These are phyloP conservation scores for Colletotrichum falcatum DNA, from an alignment of 2,329 filamentous ascomycete species.

Conservation along the genomic window DNA sequence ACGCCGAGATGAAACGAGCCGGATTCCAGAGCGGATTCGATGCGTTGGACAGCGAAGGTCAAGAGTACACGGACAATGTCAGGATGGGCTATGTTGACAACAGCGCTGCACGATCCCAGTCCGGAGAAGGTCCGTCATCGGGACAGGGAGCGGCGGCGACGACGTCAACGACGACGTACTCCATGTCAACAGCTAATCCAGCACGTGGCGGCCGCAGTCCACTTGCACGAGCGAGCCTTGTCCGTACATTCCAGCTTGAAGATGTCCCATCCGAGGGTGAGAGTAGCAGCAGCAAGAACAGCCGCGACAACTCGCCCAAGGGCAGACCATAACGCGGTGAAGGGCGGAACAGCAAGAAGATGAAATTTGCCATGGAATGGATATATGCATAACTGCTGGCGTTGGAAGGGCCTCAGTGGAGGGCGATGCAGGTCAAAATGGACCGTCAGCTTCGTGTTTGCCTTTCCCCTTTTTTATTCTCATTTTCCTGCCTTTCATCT, in stretches of 20 bases:
- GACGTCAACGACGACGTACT: neutral
- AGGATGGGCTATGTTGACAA: conserved; percentile 45
- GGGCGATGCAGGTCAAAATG: neutral
- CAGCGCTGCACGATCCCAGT: conserved; percentile 12
- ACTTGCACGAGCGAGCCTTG: conserved; percentile 52
- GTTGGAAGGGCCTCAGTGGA: neutral
- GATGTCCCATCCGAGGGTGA: conserved; percentile 48
- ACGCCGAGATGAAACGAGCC: conserved; percentile 50
- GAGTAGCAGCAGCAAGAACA: conserved; percentile 30
- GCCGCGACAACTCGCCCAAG: conserved; percentile 31
- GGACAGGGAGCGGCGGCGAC: conserved; percentile 42
- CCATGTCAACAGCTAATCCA: conserved; percentile 35
- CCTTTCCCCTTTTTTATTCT: conserved; percentile 21
- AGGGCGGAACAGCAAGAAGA: neutral
- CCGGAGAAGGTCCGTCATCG: conserved; percentile 45
- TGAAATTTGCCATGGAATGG: conserved; percentile 3
- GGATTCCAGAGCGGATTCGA: conserved; percentile 29
- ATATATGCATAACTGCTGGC: conserved; percentile 19
- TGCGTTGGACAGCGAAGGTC: conserved; percentile 8
- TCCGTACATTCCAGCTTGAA: conserved; percentile 47
- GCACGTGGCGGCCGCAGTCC: conserved; percentile 53
- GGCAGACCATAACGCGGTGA: neutral
- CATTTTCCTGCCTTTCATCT: conserved; percentile 15
- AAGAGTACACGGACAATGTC: conserved; percentile 37
- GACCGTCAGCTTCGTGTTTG: neutral